Conservation (phyloP, 768 basidiomycete genomes). For the Rhodotorula graminis region DNA sequence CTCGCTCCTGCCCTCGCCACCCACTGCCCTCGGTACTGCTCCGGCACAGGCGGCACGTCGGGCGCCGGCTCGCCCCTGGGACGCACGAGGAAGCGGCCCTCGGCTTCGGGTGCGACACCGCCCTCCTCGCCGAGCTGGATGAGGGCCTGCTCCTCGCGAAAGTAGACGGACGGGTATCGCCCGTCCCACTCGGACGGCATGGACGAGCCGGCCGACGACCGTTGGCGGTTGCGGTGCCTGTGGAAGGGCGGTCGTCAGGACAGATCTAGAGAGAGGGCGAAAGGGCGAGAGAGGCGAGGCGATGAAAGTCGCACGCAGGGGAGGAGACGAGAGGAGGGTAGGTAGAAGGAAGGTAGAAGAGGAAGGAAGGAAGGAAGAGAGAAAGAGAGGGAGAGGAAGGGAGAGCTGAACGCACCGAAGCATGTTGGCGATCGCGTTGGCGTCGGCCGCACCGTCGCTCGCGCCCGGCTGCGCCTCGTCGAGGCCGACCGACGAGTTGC, state of each 20-base stretch:
- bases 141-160: conserved; percentile 24
- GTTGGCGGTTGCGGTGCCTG: conserved; percentile 26
- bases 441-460: neutral
- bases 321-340: no score
- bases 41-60: conserved; percentile 11
- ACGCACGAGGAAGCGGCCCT: conserved; percentile 30
- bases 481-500: conserved; percentile 16
- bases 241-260: neutral
- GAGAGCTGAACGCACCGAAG: conserved; percentile 17
- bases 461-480: neutral
- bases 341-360: no score
- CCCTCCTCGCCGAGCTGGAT: conserved; percentile 25
- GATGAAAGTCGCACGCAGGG: no score
- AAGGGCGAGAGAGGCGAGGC: no score
- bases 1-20: neutral
- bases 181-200: conserved; percentile 8
- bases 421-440: conserved; percentile 10
- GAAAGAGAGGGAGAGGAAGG: neutral
- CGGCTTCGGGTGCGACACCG: conserved; percentile 14
- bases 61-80: neutral
- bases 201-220: neutral
- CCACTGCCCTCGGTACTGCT: conserved; percentile 2
- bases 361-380: no score
- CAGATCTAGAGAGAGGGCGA: no score
- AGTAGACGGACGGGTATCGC: conserved; percentile 31